Evolutionary conservation across 495 filamentous ascomycete genomes (phyloP), one percentile per base, ranked within the genome.

Genomic region (Aspergillus incahuasiensis): DNA sequence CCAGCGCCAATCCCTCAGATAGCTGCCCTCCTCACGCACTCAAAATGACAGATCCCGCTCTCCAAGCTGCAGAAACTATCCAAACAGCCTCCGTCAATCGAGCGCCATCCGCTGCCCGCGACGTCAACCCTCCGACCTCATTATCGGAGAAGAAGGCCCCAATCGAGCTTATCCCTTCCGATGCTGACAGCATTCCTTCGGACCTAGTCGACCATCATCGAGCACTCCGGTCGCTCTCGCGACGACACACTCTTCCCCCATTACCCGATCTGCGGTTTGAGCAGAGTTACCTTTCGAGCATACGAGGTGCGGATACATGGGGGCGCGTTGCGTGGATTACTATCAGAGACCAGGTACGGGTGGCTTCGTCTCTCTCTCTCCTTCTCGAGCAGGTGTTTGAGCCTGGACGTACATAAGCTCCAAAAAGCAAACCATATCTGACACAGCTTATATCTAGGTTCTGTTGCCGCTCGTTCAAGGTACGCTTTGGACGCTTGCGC

Each of bases 261-360:
- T 72, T 98, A 63, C 94, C 94, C 1, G 94, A 98, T 71, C 73
- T 98, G 60, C 79, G 94, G 48, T 97, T 97, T 70, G 94, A 98
- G 76, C 94, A 98, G 79, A 95, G 91, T 73, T 97, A 97, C 66
- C 77, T 98, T 39, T 86, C 86, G 45, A 92, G 90, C 67, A 83
- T 98, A 52, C 81, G 83, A 59, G 76, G 80, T 47, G 89, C 89
- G 19, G 80, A 94, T 54, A 85, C 82, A 22, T 89, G 82, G 84
- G 83, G 86, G 70, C 82, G 81, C 58, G 80, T 98, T 34, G 79
- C 79, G 21, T 89, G 83, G 80, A 92, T 97, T 58, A 97, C 94
- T 18, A 66, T 87, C 45, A 72, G 90, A 63, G 94, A 97, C 70
- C 92, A 97, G 82, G 88, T 95, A 68, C 6, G 67, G 57, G 35